A percentile compares a stretch with the other conserved stretches of the same genome.
These are phyloP conservation scores for Hippophae rhamnoides DNA, from an alignment of 306 rosid genomes.

Conservation along the genomic window DNA sequence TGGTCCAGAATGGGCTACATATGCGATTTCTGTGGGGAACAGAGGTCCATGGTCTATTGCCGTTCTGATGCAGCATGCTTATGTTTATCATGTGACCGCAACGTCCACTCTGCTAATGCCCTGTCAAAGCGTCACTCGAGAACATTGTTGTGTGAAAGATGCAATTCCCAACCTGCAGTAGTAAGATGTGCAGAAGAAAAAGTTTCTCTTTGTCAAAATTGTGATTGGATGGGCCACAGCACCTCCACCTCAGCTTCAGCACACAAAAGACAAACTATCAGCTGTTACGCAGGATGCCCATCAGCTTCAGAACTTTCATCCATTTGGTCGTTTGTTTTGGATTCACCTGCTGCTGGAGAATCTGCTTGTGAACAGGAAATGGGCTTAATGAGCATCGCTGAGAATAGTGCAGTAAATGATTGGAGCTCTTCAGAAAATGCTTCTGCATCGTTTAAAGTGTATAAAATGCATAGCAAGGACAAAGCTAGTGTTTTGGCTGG, in stretches of 20 bases:
- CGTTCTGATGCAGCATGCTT: conserved; percentile 89
- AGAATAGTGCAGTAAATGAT: conserved; percentile 36
- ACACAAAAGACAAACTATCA: conserved; percentile 70
- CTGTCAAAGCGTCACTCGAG: conserved; percentile 85
- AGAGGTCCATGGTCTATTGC: conserved; percentile 86
- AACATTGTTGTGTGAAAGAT: conserved; percentile 77
- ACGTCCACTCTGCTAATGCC: conserved; percentile 92
- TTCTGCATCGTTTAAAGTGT: conserved; percentile 32
- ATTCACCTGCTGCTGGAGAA: conserved; percentile 51
- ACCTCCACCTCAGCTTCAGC: conserved; percentile 45
- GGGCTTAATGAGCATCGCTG: conserved; percentile 80
- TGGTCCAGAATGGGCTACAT: conserved; percentile 62
- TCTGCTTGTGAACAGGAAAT: conserved; percentile 78
- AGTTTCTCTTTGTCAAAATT: conserved; percentile 82
- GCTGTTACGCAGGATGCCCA: conserved; percentile 86
- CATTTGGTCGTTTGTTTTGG: conserved; percentile 76
- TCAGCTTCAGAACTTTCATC: conserved; percentile 83
- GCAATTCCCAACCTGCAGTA: conserved; percentile 68
- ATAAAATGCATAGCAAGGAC: conserved; percentile 20
- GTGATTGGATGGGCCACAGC: conserved; percentile 82
- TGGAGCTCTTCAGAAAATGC: conserved; percentile 37
- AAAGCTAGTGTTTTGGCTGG: conserved; percentile 40
- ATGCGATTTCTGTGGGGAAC: conserved; percentile 82
- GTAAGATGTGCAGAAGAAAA: conserved; percentile 79
- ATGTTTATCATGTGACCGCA: conserved; percentile 88